These are phyloP conservation scores for Aspergillus sp. DNA, from an alignment of 2,329 filamentous ascomycete species.

Conservation along the genomic window DNA sequence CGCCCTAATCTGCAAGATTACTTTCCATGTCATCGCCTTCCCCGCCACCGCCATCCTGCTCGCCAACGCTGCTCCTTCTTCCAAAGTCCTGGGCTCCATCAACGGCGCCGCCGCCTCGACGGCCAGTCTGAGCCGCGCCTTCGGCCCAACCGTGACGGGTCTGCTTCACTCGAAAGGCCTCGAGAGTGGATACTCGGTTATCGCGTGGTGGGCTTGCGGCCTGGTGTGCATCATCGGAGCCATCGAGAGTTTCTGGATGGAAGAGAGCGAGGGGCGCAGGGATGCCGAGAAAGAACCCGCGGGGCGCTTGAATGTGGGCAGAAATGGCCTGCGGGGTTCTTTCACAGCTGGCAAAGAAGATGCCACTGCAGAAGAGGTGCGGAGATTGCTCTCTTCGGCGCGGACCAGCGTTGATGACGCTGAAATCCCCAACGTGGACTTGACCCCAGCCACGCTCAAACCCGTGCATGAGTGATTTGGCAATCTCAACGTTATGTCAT, in stretches of 20 bases:
- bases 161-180: conserved; percentile 79
- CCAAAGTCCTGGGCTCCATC: conserved; percentile 81
- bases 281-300: conserved; percentile 42
- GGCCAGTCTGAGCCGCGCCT: conserved; percentile 81
- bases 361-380: conserved; percentile 32
- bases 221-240: conserved; percentile 73
- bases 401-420: conserved; percentile 37
- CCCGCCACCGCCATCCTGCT: conserved; percentile 87
- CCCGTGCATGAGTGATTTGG: conserved; percentile 8
- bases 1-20: conserved; percentile 87
- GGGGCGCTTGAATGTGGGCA: conserved; percentile 28
- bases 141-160: conserved; percentile 86
- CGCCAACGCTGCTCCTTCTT: conserved; percentile 81
- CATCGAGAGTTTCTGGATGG: conserved; percentile 72
- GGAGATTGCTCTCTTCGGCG: conserved; percentile 34
- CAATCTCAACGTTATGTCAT: conserved; percentile 4
- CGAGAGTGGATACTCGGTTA: conserved; percentile 75
- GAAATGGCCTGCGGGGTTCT: conserved; percentile 23
- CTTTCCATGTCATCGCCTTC: conserved; percentile 86
- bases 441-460: conserved; percentile 16
- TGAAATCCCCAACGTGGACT: conserved; percentile 27
- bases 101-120: conserved; percentile 91
- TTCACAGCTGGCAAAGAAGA: conserved; percentile 22
- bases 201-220: conserved; percentile 92
- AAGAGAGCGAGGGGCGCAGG: conserved; percentile 55